phyloP scores from a whole-genome alignment of 768 basidiomycete genomes.

The Sporobolomyces pararoseus region DNA sequence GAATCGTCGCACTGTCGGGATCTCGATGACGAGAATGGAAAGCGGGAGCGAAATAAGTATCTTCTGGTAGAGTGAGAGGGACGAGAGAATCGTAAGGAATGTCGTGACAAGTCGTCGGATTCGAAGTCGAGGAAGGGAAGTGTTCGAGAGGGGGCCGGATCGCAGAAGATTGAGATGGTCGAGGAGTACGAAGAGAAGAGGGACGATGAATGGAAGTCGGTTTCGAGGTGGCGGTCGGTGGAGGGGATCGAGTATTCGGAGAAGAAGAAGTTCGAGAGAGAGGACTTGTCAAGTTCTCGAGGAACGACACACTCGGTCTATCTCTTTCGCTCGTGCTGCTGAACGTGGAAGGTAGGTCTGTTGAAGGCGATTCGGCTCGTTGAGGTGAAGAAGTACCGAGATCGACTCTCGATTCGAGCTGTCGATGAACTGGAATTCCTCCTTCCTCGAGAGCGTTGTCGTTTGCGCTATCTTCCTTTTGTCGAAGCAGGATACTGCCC shows the following conservation, averaged over 20 bases:
- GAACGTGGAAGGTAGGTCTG: neutral
- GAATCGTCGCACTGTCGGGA: slow-evolving; percentile 39
- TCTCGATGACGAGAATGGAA: slow-evolving; percentile 35
- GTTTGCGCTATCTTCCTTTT: slow-evolving; percentile 4
- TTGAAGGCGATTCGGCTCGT: neutral
- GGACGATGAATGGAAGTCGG: slow-evolving; percentile 19
- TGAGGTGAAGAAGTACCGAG: neutral
- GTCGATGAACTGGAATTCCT: slow-evolving; percentile 1
- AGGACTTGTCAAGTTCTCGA: slow-evolving; percentile 27
- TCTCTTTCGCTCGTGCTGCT: slow-evolving; percentile 15
- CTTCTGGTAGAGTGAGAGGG: slow-evolving; percentile 47
- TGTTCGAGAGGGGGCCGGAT: slow-evolving; percentile 21
- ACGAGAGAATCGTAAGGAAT: slow-evolving; percentile 48
- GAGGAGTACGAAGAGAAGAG: slow-evolving; percentile 30
- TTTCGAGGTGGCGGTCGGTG: neutral
- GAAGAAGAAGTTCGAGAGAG: slow-evolving; percentile 30
- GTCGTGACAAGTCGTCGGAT: slow-evolving; percentile 33
- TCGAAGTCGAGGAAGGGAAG: neutral
- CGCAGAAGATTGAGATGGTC: slow-evolving; percentile 12
- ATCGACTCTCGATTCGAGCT: neutral
- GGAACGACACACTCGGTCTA: slow-evolving; percentile 31
- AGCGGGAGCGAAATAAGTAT: slow-evolving; percentile 38
- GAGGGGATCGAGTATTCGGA: slow-evolving; percentile 14
- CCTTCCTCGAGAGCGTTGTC: neutral
- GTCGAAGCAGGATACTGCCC: neutral